These are phyloP conservation scores for Testicularia cyperi DNA, from an alignment of 1,284 basidiomycete genomes.

Conservation along the genomic window DNA sequence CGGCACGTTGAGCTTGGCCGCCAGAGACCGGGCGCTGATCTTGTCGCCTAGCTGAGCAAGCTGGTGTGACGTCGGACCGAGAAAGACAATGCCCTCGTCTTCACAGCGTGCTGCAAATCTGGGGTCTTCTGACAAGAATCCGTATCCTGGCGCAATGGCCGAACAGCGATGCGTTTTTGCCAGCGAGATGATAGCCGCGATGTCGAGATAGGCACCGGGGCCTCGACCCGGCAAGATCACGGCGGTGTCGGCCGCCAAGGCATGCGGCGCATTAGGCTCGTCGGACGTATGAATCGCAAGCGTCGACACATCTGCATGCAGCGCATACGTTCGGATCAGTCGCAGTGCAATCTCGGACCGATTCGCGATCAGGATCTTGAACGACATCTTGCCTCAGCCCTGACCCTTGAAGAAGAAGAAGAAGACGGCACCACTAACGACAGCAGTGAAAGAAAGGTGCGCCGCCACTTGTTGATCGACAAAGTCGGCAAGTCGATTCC, in stretches of 20 bases:
- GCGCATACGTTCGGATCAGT: constrained; percentile 26
- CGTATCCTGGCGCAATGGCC: constrained; percentile 29
- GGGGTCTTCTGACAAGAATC: constrained; percentile 25
- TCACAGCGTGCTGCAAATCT: constrained; percentile 20
- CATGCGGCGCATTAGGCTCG: constrained; percentile 25
- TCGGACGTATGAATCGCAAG: constrained; percentile 20
- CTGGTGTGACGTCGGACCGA: constrained; percentile 14
- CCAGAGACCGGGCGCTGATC: constrained; percentile 11
- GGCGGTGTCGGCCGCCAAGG: constrained; percentile 3
- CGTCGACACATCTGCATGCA: constrained; percentile 17
- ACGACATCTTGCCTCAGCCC: too few relatives aligned
- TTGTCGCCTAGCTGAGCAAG: constrained; percentile 19
- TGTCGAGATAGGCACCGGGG: constrained; percentile 40
- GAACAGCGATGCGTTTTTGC: constrained; percentile 64
- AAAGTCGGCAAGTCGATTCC: too few relatives aligned
- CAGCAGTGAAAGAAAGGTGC: too few relatives aligned
- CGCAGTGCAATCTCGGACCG: constrained; percentile 43
- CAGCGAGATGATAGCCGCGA: constrained; percentile 63
- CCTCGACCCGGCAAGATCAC: constrained; percentile 49
- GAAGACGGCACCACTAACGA: too few relatives aligned
- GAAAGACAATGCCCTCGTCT: constrained; percentile 6
- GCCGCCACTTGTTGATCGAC: too few relatives aligned
- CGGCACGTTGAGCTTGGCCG: constrained; percentile 3
- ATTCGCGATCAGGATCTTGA: constrained; percentile 60
- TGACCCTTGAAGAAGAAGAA: too few relatives aligned